Percentiles rank a stretch among this genome's conserved stretches.
Evolutionary conservation across 2,329 filamentous ascomycete species (phyloP).

Genomic region (Xylariaceae sp.): DNA sequence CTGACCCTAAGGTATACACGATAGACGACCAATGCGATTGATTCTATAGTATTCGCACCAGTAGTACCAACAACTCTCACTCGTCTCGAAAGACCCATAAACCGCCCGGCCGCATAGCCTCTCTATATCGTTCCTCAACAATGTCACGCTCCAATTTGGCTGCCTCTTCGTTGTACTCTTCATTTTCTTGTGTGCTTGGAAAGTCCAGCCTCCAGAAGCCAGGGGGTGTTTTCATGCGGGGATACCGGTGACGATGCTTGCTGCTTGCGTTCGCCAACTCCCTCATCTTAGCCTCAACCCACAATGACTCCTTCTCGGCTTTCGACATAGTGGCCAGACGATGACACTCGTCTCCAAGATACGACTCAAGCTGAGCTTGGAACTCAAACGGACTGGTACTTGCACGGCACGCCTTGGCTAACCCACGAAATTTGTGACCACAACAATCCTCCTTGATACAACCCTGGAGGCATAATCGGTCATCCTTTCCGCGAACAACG

Average conservation of each 20-base stretch:
- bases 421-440: constrained; percentile 62
- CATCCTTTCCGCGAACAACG: constrained; percentile 64
- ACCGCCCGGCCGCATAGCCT: constrained; percentile 73
- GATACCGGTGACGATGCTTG: constrained; percentile 70
- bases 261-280: constrained; percentile 70
- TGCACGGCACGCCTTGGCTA: constrained; percentile 52
- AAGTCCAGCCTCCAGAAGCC: constrained; percentile 92
- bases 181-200: constrained; percentile 76
- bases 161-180: constrained; percentile 60
- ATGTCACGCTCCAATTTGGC: constrained; percentile 56
- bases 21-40: too few species aligned
- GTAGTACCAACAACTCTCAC: constrained; percentile 30
- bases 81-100: constrained; percentile 82
- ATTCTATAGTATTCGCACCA: too few species aligned
- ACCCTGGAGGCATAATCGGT: constrained; percentile 65
- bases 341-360: constrained; percentile 54
- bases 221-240: constrained; percentile 67
- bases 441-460: constrained; percentile 75
- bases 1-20: too few species aligned
- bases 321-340: constrained; percentile 53
- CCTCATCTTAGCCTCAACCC: constrained; percentile 71
- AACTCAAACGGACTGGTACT: constrained; percentile 28
- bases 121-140: constrained; percentile 68
- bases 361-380: constrained; percentile 46
- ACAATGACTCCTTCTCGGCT: constrained; percentile 58